A percentile compares a stretch with the other conserved stretches of the same genome.
Evolutionary conservation across 768 basidiomycete genomes (phyloP).

Genomic region (Mrakia frigida): DNA sequence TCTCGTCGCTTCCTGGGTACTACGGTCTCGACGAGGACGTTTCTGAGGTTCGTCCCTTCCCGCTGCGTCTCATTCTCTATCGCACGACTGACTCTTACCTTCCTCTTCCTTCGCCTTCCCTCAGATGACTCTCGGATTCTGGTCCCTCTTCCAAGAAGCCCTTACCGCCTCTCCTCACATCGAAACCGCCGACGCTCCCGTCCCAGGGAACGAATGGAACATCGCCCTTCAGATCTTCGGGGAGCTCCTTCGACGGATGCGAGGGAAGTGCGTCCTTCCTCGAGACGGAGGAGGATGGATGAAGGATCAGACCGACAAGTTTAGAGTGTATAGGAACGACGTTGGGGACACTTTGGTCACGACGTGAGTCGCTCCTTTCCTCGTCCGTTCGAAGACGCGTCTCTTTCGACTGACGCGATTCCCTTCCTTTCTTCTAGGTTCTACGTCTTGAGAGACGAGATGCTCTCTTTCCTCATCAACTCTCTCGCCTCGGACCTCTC

Average conservation of each 20-base stretch:
- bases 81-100: not conserved
- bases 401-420: not conserved
- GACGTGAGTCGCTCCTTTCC: constrained; percentile 50
- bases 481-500: constrained; percentile 57
- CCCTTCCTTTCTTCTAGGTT: constrained; percentile 46
- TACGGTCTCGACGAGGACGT: constrained; percentile 81
- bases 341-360: constrained; percentile 84
- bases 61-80: constrained; percentile 39
- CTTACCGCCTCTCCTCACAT: constrained; percentile 43
- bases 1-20: constrained; percentile 67
- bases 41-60: constrained; percentile 53
- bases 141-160: constrained; percentile 86
- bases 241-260: constrained; percentile 65
- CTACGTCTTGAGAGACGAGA: constrained; percentile 77
- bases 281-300: constrained; percentile 56
- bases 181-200: constrained; percentile 21
- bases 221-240: constrained; percentile 68
- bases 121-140: constrained; percentile 65
- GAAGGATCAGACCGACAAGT: constrained; percentile 49
- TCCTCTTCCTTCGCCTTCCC: not conserved
- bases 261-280: constrained; percentile 73
- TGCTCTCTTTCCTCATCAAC: constrained; percentile 66
- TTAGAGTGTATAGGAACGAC: constrained; percentile 53
- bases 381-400: too few relatives aligned
- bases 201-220: constrained; percentile 39